phyloP scores from a whole-genome alignment of 305 asterid genomes.

The Ajuga reptans region DNA sequence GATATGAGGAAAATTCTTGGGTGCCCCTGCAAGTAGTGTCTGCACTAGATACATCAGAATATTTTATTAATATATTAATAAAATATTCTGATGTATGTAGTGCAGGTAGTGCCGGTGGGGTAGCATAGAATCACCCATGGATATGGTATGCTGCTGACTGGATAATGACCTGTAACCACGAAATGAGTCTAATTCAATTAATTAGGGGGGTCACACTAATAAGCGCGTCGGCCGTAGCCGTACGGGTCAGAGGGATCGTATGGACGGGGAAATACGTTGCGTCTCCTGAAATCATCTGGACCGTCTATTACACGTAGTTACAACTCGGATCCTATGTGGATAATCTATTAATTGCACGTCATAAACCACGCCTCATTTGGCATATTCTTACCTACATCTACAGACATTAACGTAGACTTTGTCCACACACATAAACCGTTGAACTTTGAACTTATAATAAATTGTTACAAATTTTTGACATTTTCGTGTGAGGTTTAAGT shows the following conservation, averaged over 20 bases:
- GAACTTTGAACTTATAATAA: not conserved
- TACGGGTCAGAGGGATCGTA: not conserved
- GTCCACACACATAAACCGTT: not conserved
- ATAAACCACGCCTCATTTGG: not conserved
- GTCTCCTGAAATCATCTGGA: not conserved
- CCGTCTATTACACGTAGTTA: constrained; percentile 22
- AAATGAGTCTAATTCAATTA: not conserved
- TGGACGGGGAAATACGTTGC: not conserved
- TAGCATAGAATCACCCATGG: too few species aligned
- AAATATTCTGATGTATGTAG: too few species aligned
- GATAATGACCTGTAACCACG: not conserved
- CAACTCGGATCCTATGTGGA: constrained; percentile 31
- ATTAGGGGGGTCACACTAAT: constrained; percentile 1
- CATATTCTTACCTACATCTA: not conserved
- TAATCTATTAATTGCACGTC: not conserved
- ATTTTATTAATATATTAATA: too few species aligned
- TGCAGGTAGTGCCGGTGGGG: too few species aligned
- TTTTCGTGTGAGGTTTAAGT: too few species aligned
- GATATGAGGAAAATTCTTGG: too few species aligned
- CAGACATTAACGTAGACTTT: too few species aligned
- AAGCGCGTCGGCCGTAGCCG: constrained; percentile 6
- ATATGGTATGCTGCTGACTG: constrained; percentile 9
- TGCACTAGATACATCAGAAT: too few species aligned
- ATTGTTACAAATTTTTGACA: too few species aligned
- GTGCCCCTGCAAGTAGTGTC: too few species aligned